Evolutionary conservation across 129 eudicot genomes (phyloP).

Genomic region (Ambrosia artemisiifolia): DNA sequence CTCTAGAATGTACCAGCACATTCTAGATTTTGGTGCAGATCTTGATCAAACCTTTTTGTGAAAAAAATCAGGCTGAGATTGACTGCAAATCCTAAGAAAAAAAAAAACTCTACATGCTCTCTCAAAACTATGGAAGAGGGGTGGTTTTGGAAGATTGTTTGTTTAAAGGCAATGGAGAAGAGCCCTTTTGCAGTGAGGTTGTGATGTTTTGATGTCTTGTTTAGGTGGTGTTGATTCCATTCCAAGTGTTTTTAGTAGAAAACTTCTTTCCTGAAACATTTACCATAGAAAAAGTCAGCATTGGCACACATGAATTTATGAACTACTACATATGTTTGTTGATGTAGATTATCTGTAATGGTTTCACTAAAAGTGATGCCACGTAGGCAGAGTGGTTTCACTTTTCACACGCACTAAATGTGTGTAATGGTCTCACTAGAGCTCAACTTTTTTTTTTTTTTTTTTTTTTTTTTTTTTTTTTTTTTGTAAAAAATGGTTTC

Average conservation of each 20-base stretch:
- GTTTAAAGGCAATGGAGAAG: slow-evolving; percentile 92
- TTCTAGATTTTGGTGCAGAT: slow-evolving; percentile 63
- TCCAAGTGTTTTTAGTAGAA: slow-evolving; percentile 85
- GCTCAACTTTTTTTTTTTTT: too few relatives aligned
- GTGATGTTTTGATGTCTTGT: slow-evolving; percentile 50
- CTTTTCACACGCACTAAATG: too few relatives aligned
- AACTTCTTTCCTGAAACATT: slow-evolving; percentile 83
- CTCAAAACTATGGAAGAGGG: slow-evolving; percentile 28
- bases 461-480: too few relatives aligned
- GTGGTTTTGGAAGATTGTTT: slow-evolving; percentile 9
- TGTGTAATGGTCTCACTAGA: too few relatives aligned
- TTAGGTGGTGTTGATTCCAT: slow-evolving; percentile 63
- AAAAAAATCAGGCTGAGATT: slow-evolving; percentile 51
- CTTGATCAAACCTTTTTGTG: slow-evolving; percentile 59
- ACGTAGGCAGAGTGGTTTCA: too few relatives aligned
- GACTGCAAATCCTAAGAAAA: slow-evolving; percentile 40
- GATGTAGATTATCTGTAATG: neutral
- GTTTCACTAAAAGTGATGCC: too few relatives aligned
- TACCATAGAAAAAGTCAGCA: neutral
- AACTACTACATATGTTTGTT: slow-evolving; percentile 17
- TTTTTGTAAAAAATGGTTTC: too few relatives aligned
- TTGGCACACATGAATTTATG: neutral
- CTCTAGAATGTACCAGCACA: slow-evolving; percentile 66
- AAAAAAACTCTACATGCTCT: slow-evolving; percentile 35
- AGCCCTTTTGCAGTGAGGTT: slow-evolving; percentile 81